Conservation (phyloP, 23 red algal species). For the Gracilariopsis chorda region DNA sequence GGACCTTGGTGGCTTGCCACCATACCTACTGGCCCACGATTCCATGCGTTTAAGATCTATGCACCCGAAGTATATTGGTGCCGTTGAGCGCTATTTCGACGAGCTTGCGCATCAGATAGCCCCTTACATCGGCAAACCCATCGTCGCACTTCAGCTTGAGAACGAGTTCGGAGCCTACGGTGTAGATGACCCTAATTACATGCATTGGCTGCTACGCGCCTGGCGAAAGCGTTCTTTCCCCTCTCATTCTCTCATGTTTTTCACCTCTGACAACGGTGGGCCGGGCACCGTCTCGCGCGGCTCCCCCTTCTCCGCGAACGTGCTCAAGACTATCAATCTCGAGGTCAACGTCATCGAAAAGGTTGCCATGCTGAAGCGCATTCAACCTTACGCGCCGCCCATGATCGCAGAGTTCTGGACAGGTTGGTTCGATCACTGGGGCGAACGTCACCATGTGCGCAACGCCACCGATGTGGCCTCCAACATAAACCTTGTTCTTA, state of each 20-base stretch:
- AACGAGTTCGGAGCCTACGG: conserved; percentile 88
- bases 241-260: not conserved
- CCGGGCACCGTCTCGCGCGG: conserved; percentile 57
- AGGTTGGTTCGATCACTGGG: conserved; percentile 89
- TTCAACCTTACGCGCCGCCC: conserved; percentile 53
- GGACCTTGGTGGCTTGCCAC: conserved; percentile 71
- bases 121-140: conserved; percentile 62
- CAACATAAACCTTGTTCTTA: conserved; percentile 33
- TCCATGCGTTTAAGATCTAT: conserved; percentile 63
- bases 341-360: conserved; percentile 18
- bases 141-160: conserved; percentile 80
- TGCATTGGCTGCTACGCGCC: conserved; percentile 66
- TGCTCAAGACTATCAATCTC: conserved; percentile 78
- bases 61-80: conserved; percentile 59
- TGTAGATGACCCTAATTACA: conserved; percentile 49
- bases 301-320: conserved; percentile 18
- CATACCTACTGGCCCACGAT: conserved; percentile 54
- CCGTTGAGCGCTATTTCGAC: conserved; percentile 52
- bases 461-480: conserved; percentile 50
- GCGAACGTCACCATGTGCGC: conserved; percentile 12
- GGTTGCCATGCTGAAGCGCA: conserved; percentile 1
- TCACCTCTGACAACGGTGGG: conserved; percentile 56
- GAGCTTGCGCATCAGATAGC: conserved; percentile 36
- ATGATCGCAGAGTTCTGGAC: conserved; percentile 78
- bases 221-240: conserved; percentile 3